phyloP scores from a whole-genome alignment of 257 asterid species.

The Plantago elongata region DNA sequence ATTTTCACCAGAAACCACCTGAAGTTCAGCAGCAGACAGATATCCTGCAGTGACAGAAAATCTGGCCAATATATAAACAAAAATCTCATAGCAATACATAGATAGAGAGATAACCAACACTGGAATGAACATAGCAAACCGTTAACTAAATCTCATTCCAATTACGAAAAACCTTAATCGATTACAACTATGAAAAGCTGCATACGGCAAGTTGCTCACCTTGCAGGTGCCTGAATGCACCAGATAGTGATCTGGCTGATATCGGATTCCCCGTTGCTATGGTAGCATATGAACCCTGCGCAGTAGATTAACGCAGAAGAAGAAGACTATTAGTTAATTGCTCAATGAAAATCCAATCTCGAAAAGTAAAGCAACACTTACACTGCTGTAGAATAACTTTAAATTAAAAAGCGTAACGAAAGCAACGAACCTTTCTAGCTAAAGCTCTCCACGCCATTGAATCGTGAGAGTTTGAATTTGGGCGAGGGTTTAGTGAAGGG shows the following conservation, averaged over 20 bases:
- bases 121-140: neutral
- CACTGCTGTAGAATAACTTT: neutral
- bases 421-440: constrained; percentile 50
- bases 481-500: neutral
- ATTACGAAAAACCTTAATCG: neutral
- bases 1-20: constrained; percentile 25
- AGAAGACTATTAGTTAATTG: neutral
- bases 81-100: neutral
- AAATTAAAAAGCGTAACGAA: neutral
- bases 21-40: constrained; percentile 21
- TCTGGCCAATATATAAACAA: too few relatives aligned
- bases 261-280: constrained; percentile 23
- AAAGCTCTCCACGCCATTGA: constrained; percentile 77
- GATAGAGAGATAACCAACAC: neutral
- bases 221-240: constrained; percentile 34
- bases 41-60: constrained; percentile 29
- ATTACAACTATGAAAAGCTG: constrained; percentile 2
- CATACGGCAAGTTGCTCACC: constrained; percentile 32
- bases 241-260: constrained; percentile 32
- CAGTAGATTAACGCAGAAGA: constrained; percentile 9
- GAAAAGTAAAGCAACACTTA: too few relatives aligned
- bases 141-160: neutral
- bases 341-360: too few relatives aligned
- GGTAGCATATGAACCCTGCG: constrained; percentile 51
- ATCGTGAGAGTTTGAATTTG: neutral